Percentiles rank a stretch among this genome's conserved stretches.
These are phyloP conservation scores for Eucalyptus curtisii DNA, from an alignment of 345 rosid genomes.

Conservation along the genomic window DNA sequence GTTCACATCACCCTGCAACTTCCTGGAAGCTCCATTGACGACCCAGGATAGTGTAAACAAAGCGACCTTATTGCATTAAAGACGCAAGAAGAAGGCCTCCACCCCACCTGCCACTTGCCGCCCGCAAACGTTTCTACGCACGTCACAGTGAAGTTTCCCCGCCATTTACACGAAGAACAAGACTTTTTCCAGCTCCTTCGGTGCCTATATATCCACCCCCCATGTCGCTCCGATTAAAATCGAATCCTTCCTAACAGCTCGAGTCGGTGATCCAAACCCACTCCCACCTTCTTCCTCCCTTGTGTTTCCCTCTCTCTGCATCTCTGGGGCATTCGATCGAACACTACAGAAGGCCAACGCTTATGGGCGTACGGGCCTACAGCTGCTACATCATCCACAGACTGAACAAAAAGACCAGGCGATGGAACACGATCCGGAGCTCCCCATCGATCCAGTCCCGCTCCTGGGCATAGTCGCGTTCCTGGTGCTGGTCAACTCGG, in stretches of 20 bases:
- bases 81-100: not conserved
- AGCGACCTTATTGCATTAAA: not conserved
- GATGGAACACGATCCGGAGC: not conserved
- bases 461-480: not conserved
- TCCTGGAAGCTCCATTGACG: not conserved
- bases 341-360: not conserved
- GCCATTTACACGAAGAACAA: not conserved
- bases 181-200: too few species aligned
- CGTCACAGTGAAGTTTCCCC: not conserved
- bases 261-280: not conserved
- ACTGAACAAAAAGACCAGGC: not conserved
- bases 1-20: not conserved
- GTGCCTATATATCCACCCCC: not conserved
- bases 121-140: not conserved
- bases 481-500: not conserved
- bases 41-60: not conserved
- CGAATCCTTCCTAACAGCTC: not conserved
- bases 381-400: not conserved
- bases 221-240: not conserved
- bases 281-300: not conserved
- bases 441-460: not conserved
- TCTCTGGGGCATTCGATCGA: not conserved
- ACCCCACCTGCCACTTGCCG: not conserved
- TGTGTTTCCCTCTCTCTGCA: not conserved
- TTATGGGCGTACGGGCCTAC: not conserved